Conservation (phyloP, 148 eudicot species). For the Rhododendron griersonianum region DNA sequence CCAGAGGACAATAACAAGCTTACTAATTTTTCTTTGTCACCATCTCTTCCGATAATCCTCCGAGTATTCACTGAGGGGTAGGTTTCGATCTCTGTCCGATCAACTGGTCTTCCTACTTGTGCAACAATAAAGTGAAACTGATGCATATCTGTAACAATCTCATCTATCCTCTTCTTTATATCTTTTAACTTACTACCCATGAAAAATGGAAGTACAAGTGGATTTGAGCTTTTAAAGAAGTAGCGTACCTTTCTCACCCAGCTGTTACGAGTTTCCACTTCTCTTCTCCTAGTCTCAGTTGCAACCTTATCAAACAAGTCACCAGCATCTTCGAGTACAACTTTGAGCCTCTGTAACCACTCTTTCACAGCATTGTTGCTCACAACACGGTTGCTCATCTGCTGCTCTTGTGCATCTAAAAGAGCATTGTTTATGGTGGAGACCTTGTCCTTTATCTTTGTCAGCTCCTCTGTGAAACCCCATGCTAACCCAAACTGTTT, state of each 20-base stretch:
- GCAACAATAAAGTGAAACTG: slow-evolving; percentile 12
- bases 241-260: background rate
- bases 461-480: background rate
- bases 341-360: slow-evolving; percentile 12
- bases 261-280: background rate
- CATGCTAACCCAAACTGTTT: background rate
- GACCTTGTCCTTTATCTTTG: background rate
- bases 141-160: slow-evolving; percentile 7
- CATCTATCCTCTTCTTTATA: slow-evolving; percentile 8
- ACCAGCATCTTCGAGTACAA: slow-evolving; percentile 3
- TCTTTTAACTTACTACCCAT: slow-evolving; percentile 11
- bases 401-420: background rate
- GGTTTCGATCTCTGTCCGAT: background rate
- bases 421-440: slow-evolving; percentile 7
- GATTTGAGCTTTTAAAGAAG: slow-evolving; percentile 11
- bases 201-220: background rate
- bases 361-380: background rate
- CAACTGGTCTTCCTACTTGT: background rate
- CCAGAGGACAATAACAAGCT: background rate
- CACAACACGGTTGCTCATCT: background rate
- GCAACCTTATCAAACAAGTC: background rate
- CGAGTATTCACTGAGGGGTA: background rate
- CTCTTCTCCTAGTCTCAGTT: background rate
- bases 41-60: slow-evolving; percentile 22
- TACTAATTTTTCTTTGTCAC: slow-evolving; percentile 6